These are phyloP conservation scores for Gossypium laxum DNA, from an alignment of 441 rosid species.

Conservation along the genomic window DNA sequence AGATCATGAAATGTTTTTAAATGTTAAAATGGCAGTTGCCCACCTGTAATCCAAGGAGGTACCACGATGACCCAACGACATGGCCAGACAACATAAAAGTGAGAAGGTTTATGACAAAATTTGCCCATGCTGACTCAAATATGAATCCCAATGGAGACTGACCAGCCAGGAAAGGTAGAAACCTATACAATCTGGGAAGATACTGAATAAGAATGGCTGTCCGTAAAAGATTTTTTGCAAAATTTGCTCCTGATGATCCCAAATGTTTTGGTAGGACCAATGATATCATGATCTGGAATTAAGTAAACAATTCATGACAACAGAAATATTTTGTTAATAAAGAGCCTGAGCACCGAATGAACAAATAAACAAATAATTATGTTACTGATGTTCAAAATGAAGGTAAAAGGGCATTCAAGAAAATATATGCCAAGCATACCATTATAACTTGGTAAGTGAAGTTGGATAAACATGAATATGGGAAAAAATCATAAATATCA, in stretches of 20 bases:
- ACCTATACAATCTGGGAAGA: slow-evolving; percentile 59
- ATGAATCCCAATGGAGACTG: slow-evolving; percentile 60
- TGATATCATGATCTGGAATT: slow-evolving; percentile 50
- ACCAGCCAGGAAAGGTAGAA: slow-evolving; percentile 65
- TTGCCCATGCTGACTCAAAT: slow-evolving; percentile 88
- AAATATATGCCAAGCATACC: background rate
- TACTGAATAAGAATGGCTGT: slow-evolving; percentile 58
- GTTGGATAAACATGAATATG: background rate
- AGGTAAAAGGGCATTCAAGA: background rate
- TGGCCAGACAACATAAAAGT: slow-evolving; percentile 70
- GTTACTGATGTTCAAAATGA: background rate
- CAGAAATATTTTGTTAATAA: background rate
- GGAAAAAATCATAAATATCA: background rate
- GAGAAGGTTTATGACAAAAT: slow-evolving; percentile 73
- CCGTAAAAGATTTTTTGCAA: slow-evolving; percentile 57
- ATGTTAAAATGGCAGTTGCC: slow-evolving; percentile 10
- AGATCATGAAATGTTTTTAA: background rate
- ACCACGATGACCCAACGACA: slow-evolving; percentile 77
- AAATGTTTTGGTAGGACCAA: slow-evolving; percentile 32
- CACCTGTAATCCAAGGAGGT: slow-evolving; percentile 83
- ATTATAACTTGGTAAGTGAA: background rate
- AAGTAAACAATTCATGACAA: background rate
- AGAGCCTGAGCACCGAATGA: background rate
- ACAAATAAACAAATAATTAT: background rate
- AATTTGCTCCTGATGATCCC: slow-evolving; percentile 47